Evolutionary conservation across 768 basidiomycete species (phyloP), one percentile per base, ranked within the genome.

Genomic region (Lactarius pseudohatsudake): DNA sequence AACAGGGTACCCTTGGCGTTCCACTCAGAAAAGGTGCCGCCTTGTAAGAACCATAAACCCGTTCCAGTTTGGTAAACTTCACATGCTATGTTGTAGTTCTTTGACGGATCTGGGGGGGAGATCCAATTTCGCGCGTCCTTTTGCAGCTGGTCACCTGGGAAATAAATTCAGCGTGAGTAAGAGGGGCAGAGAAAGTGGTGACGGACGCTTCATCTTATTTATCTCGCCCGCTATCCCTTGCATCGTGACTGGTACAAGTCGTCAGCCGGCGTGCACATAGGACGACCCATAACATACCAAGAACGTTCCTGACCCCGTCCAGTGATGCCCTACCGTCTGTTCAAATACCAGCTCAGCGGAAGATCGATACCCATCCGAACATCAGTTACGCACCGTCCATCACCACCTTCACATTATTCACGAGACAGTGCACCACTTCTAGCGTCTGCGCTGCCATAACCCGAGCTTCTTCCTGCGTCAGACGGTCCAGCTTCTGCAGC

Each of bases 151-250:
- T 53, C 50, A n/a, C 50, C 50, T 53, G 10, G 3, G 13, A 53
- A 10, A 30, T 6, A 30, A 0, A 50, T 50, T 56, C 30, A 9
- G 18, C 55, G 16, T 11, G 9, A 56, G 10, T 8, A 32, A n/a
- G 30, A 32, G 10, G 18, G 9, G 26, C 4, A 30, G 55, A 26
- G 16, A 18, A 8, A 10, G 4, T 16, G 20, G 32, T 20, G 20
- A 56, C 55, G 30, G 18, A 56, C 55, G 55, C 11, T 34, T 56
- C 55, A 56, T 56, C 18, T 56, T 56, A 34, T 56, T 56, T 34
- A 56, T 34, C 8, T 56, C 55, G 32, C 32, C 10, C 10, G 30
- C 55, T n/a, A 34, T 56, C 55, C 55, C 36, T 40, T 58, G 57
- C 57, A 38, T 58, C 15, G 38, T 58, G 15, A 36, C 57, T 58